Evolutionary conservation across 257 asterid genomes (phyloP), one percentile per base, ranked within the genome.

Genomic region (Capsicum baccatum): DNA sequence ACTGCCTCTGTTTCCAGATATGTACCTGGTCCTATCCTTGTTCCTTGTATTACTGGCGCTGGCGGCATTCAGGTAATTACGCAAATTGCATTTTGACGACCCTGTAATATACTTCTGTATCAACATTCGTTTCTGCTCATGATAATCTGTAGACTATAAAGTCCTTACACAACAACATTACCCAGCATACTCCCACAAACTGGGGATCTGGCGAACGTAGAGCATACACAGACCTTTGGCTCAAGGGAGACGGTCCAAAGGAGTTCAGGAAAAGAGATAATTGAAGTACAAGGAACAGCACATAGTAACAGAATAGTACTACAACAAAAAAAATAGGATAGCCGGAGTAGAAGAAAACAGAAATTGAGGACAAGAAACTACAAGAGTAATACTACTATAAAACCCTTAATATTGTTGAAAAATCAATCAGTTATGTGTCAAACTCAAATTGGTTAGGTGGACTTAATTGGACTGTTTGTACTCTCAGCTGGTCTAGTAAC

Each of bases 51-150:
- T 21, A 52, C 48, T 12, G 48, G 63, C n/a, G 47, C 59, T 76
- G 81, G 48, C 42, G 63, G 81, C 48, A 48, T 76, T 76, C 81
- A 76, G 81, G 81, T 74, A 74, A 74, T 74, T 47, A 33, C 21
- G 74, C 35, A 37, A 37, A 13, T 68, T 68, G 0, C 12, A 37
- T 68, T 68, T 15, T 16, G 78, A 15, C 54, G 39, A 68, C 78
- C 78, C 3, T 68, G 8, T 15, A 68, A 8, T 4, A 15, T 56
- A 56, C 8, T 39, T 68, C 54, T 68, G 78, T 68, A 13, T 52
- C 3, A 52, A 52, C 17, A 68, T 37, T 68, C 78, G 15, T 68
- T 0, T 15, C 52, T 68, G 76, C 52, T 35, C 39, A 39, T 11
- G 14, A 35, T 14, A 12, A 35, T 14, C 50, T 37, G 74, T 67